A percentile compares a stretch with the other conserved stretches of the same genome.
Evolutionary conservation across 73 alveolate species (phyloP).

Genomic region (Paramecium pentaurelia): DNA sequence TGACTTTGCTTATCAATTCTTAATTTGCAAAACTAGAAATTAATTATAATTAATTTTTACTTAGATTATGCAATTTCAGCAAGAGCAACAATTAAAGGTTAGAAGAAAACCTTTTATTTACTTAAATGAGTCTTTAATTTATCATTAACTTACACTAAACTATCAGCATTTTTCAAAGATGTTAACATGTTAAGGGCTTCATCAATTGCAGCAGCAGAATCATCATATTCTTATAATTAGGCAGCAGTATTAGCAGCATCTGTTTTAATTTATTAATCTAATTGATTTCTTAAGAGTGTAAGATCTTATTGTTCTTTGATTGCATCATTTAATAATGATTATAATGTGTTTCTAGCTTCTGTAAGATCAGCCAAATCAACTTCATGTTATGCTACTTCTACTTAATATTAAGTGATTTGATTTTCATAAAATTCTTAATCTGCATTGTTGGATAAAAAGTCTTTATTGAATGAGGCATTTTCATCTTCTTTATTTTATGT

Average conservation of each 20-base stretch:
- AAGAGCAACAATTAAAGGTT: neutral
- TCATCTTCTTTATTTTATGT: neutral
- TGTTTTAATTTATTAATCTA: neutral
- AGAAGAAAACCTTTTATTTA: neutral
- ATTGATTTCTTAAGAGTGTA: neutral
- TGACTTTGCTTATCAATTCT: neutral
- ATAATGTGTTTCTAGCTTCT: neutral
- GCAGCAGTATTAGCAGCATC: neutral
- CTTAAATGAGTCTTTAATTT: neutral
- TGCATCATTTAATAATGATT: neutral
- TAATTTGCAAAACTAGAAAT: neutral
- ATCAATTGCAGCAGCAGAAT: constrained; percentile 26
- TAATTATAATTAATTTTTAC: neutral
- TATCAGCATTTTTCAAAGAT: neutral
- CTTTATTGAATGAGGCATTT: neutral
- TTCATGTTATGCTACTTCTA: constrained; percentile 23
- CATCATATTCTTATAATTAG: neutral
- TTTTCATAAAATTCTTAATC: constrained; percentile 36
- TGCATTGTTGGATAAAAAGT: neutral
- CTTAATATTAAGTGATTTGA: neutral
- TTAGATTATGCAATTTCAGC: neutral
- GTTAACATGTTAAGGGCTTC: neutral
- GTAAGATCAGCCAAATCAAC: constrained; percentile 35
- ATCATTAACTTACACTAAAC: neutral
- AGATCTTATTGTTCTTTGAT: neutral